Conservation (phyloP, 306 rosid genomes). For the Vigna angularis region DNA sequence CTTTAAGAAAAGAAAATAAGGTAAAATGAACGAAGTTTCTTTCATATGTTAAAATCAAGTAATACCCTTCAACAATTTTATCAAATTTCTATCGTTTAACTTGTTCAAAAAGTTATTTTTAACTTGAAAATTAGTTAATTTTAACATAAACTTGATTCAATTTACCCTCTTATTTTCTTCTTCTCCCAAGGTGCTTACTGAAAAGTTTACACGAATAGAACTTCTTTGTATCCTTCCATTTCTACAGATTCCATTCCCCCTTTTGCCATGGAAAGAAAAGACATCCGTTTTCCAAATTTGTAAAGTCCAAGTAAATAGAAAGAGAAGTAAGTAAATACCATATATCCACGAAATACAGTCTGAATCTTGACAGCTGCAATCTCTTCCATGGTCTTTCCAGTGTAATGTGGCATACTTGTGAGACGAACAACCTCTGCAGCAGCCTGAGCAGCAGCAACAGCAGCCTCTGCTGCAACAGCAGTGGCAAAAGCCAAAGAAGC, state of each 20-base stretch:
- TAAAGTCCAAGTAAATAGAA: background rate
- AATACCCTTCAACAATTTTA: background rate
- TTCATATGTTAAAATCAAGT: no score
- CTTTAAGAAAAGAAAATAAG: background rate
- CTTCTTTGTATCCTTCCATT: no score
- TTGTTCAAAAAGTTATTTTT: background rate
- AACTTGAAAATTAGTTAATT: no score
- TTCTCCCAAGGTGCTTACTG: no score
- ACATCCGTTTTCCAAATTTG: background rate
- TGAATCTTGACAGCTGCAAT: slow-evolving; percentile 80
- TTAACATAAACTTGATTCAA: no score
- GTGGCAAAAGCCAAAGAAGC: slow-evolving; percentile 80
- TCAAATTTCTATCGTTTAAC: background rate
- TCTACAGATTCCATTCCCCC: no score
- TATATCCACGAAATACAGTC: slow-evolving; percentile 70
- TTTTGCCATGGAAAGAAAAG: background rate
- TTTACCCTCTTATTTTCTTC: no score
- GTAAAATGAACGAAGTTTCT: background rate
- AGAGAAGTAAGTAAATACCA: slow-evolving; percentile 55
- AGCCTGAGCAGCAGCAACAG: slow-evolving; percentile 73
- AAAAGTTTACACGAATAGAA: no score
- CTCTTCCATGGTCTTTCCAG: slow-evolving; percentile 59
- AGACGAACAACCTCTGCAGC: slow-evolving; percentile 79
- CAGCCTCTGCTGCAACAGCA: slow-evolving; percentile 76
- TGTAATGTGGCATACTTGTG: slow-evolving; percentile 54